phyloP scores from a whole-genome alignment of 352 stramenopile genomes.

The Pythium periplocum region DNA sequence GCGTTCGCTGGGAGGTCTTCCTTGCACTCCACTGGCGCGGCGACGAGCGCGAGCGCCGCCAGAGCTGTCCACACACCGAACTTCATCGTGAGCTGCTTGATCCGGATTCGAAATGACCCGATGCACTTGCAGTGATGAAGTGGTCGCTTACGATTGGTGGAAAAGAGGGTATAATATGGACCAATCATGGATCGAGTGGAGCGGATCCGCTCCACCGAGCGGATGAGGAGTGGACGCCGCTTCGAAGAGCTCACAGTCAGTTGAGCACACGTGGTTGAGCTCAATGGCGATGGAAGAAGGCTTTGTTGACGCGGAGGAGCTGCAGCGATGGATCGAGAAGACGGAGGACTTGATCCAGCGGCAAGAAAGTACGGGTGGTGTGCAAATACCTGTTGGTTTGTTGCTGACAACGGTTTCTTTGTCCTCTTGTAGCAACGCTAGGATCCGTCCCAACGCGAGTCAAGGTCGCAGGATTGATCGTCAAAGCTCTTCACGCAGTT shows the following conservation, averaged over 20 bases:
- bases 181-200: neutral
- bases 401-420: neutral
- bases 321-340: constrained; percentile 35
- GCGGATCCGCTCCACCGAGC: too few relatives aligned
- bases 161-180: constrained; percentile 11
- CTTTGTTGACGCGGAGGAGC: constrained; percentile 8
- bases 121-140: constrained; percentile 14
- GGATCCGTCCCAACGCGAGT: constrained; percentile 6
- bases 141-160: constrained; percentile 36
- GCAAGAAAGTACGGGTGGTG: constrained; percentile 8
- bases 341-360: constrained; percentile 25
- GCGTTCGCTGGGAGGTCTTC: constrained; percentile 64
- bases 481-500: constrained; percentile 4
- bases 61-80: constrained; percentile 30
- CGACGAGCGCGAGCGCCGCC: constrained; percentile 27
- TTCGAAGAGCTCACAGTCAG: too few relatives aligned
- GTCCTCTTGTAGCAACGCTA: constrained; percentile 4
- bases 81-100: constrained; percentile 39
- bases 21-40: constrained; percentile 38
- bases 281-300: neutral
- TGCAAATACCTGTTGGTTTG: neutral
- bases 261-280: too few relatives aligned
- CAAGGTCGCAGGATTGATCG: constrained; percentile 8
- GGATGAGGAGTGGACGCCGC: too few relatives aligned
- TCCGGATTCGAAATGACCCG: constrained; percentile 7